Base-by-base conservation (phyloP, 2,329 filamentous ascomycete species). In the Talaromyces sp. region DNA sequence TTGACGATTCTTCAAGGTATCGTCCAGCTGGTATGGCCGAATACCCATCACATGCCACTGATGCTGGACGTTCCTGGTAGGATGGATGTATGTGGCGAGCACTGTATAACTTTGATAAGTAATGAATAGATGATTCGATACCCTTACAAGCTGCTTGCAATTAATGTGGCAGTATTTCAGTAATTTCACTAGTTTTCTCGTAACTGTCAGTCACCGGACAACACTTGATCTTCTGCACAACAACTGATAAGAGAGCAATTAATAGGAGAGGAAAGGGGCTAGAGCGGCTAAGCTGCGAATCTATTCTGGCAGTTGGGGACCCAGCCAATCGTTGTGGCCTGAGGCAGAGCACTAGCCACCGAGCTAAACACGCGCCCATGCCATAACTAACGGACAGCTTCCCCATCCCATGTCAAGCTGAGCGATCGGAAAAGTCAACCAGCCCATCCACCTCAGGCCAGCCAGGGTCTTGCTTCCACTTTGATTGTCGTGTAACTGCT, bases 391-490 rank as follows among this genome's bases (percentile, higher is more conserved):
- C 25, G 40, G 21, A 56, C 41, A 56, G 53, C 53, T 56, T 50
- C 53, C 53, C 43, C 53, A 33, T 48, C 36, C 11, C 9, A 52
- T 7, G 11, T 39, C n/a, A 13, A 28, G 25, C 36, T 39, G 19
- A 28, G 35, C n/a, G 9, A n/a, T 33, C 53, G 39, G 54, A 39
- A 56, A 56, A 50, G 45, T 25, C 53, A 55, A 46, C 53, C 53
- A 8, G 28, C 19, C 17, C 37, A 13, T 21, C 25, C 39, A 13
- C 46, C 40, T 15, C 22, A 37, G 22, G 17, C 50, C 40, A 28
- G n/a, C n/a, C 15, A 35, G n/a, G 21, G 15, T 17, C 40, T 10
- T 5, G 13, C 33, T 10, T 5, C 8, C 10, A 31, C 22, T 46
- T 15, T 13, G 19, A 48, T 31, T 25, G n/a, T 35, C 19, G 28